phyloP scores from a whole-genome alignment of 1,139 yeast genomes.

The Waltiozyma sp. region DNA sequence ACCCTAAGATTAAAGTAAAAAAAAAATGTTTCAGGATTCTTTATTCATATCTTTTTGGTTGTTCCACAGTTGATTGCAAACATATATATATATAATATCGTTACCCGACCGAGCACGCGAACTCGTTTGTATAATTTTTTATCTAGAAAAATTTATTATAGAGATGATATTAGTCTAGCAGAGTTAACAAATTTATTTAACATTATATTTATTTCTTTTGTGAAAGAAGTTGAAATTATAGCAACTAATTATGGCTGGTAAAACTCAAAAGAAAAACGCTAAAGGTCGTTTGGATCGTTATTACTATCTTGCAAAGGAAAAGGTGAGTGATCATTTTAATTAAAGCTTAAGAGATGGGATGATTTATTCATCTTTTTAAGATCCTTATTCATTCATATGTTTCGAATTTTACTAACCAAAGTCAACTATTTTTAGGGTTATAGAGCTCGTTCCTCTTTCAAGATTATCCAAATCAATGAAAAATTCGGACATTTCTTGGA shows the following conservation, averaged over 20 bases:
- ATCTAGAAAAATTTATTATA: background rate
- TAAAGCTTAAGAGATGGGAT: background rate
- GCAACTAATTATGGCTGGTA: constrained; percentile 36
- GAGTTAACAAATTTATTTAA: too few relatives aligned
- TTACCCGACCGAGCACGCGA: background rate
- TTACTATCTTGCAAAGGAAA: constrained; percentile 92
- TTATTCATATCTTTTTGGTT: too few relatives aligned
- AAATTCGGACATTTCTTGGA: constrained; percentile 93
- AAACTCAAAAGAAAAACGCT: constrained; percentile 89
- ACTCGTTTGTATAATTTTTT: background rate
- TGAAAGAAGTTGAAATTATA: too few relatives aligned
- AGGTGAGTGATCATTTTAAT: constrained; percentile 23
- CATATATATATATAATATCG: background rate
- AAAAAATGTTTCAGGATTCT: too few relatives aligned
- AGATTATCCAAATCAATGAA: constrained; percentile 88
- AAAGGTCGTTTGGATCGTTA: constrained; percentile 99
- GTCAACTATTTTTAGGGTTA: constrained; percentile 43
- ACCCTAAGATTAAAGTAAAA: too few relatives aligned
- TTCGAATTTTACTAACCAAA: constrained; percentile 3
- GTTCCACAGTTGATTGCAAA: too few relatives aligned
- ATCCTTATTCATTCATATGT: background rate
- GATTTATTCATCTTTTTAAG: too few relatives aligned
- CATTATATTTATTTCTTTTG: background rate
- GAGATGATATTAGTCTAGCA: background rate
- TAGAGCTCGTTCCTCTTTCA: constrained; percentile 97